A percentile compares a stretch with the other conserved stretches of the same genome.
Evolutionary conservation across 2,329 filamentous ascomycete genomes (phyloP).

Genomic region (Claviceps citrina): DNA sequence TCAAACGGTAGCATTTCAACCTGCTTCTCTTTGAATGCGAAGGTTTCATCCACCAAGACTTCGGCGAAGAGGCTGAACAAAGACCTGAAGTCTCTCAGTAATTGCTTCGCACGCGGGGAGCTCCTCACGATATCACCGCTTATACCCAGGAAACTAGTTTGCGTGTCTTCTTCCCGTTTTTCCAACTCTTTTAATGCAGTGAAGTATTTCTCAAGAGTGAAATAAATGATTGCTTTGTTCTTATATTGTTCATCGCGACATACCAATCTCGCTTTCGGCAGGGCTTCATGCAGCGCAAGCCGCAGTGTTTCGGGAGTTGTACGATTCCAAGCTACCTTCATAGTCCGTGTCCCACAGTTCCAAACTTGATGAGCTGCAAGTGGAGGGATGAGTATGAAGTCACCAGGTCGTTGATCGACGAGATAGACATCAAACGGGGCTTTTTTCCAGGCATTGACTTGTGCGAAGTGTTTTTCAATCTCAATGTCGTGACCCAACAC

Average conservation of each 20-base stretch:
- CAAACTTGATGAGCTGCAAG: conserved; percentile 93
- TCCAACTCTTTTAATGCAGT: conserved; percentile 41
- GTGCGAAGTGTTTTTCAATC: conserved; percentile 91
- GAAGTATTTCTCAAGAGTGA: conserved; percentile 66
- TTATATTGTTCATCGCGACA: conserved; percentile 98
- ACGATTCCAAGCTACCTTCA: conserved; percentile 97
- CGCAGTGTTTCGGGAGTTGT: conserved; percentile 85
- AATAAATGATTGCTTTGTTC: conserved; percentile 91
- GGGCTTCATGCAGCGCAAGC: conserved; percentile 68
- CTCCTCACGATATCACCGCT: conserved; percentile 28
- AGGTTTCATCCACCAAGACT: conserved; percentile 75
- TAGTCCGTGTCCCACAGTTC: conserved; percentile 89
- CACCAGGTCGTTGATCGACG: conserved; percentile 77
- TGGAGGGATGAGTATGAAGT: conserved; percentile 87
- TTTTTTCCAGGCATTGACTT: conserved; percentile 88
- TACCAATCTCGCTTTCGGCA: conserved; percentile 77
- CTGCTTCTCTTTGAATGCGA: conserved; percentile 54
- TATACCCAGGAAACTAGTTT: conserved; percentile 32
- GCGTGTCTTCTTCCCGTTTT: conserved; percentile 28
- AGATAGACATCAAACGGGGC: conserved; percentile 87
- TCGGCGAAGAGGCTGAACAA: conserved; percentile 66
- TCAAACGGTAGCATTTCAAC: conserved; percentile 71
- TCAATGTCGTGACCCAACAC: conserved; percentile 92
- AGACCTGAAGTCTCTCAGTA: conserved; percentile 69
- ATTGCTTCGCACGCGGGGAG: conserved; percentile 41